Conservation (phyloP, 2,329 filamentous ascomycete genomes). For the Aspergillus costaricaensis region DNA sequence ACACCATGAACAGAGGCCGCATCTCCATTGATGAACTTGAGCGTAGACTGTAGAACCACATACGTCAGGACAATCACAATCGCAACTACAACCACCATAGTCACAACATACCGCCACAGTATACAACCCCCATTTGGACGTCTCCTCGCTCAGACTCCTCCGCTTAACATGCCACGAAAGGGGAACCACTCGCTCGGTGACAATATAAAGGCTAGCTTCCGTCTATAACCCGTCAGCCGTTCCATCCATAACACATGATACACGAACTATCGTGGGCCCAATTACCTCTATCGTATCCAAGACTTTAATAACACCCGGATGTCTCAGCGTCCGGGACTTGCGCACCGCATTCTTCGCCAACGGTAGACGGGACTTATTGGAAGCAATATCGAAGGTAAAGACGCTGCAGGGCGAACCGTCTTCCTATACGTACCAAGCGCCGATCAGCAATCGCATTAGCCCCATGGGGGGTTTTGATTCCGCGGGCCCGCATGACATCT, state of each 20-base stretch:
- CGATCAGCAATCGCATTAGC: slow-evolving; percentile 16
- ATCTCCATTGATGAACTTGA: slow-evolving; percentile 96
- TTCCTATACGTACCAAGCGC: slow-evolving; percentile 61
- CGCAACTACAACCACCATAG: not conserved
- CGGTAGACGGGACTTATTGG: slow-evolving; percentile 77
- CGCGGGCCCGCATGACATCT: not conserved
- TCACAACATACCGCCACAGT: slow-evolving; percentile 68
- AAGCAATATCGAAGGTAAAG: slow-evolving; percentile 86
- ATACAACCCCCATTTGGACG: slow-evolving; percentile 93
- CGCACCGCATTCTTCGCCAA: slow-evolving; percentile 91
- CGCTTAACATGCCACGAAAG: slow-evolving; percentile 87
- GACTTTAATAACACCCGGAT: slow-evolving; percentile 92
- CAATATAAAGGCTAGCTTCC: slow-evolving; percentile 93
- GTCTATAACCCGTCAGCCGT: slow-evolving; percentile 59
- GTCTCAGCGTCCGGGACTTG: slow-evolving; percentile 87
- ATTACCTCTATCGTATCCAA: slow-evolving; percentile 88
- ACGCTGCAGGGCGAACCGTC: slow-evolving; percentile 94
- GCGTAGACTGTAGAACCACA: slow-evolving; percentile 63
- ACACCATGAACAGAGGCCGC: slow-evolving; percentile 88
- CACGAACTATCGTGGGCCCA: slow-evolving; percentile 1
- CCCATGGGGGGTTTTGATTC: not conserved
- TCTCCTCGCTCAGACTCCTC: slow-evolving; percentile 85
- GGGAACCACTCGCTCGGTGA: slow-evolving; percentile 85
- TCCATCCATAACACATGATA: too few relatives aligned
- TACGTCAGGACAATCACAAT: not conserved